These are phyloP conservation scores for Colletotrichum gloeosporioides DNA, from an alignment of 2,329 filamentous ascomycete genomes.

Conservation along the genomic window DNA sequence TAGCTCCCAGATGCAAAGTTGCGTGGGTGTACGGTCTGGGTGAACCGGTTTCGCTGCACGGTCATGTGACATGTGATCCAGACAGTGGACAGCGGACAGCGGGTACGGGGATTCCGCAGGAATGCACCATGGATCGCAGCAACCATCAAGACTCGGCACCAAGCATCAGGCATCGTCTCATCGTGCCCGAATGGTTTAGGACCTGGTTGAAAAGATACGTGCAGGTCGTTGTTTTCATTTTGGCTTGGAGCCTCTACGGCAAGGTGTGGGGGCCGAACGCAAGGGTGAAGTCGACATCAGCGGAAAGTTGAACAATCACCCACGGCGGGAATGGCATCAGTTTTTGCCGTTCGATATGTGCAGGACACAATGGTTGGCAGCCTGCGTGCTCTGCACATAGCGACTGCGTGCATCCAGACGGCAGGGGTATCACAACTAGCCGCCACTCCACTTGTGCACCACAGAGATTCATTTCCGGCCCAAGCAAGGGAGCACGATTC, in stretches of 20 bases:
- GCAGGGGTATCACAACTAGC: neutral
- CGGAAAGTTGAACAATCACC: neutral
- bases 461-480: neutral
- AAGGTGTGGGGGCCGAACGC: neutral
- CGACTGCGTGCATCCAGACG: neutral
- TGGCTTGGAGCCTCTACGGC: neutral
- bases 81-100: neutral
- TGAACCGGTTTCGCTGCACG: neutral
- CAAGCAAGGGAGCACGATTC: neutral
- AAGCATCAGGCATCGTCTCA: neutral
- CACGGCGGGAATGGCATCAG: neutral
- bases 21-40: neutral
- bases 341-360: neutral
- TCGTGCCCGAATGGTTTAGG: neutral
- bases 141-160: neutral
- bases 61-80: slow-evolving; percentile 4
- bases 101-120: neutral
- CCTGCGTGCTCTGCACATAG: neutral
- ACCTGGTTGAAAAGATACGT: neutral
- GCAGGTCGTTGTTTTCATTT: neutral
- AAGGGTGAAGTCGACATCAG: neutral
- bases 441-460: neutral
- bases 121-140: neutral
- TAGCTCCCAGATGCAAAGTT: neutral
- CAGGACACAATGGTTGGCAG: neutral